phyloP scores from a whole-genome alignment of 2,329 filamentous ascomycete genomes.

The Amauroascus verrucosus region DNA sequence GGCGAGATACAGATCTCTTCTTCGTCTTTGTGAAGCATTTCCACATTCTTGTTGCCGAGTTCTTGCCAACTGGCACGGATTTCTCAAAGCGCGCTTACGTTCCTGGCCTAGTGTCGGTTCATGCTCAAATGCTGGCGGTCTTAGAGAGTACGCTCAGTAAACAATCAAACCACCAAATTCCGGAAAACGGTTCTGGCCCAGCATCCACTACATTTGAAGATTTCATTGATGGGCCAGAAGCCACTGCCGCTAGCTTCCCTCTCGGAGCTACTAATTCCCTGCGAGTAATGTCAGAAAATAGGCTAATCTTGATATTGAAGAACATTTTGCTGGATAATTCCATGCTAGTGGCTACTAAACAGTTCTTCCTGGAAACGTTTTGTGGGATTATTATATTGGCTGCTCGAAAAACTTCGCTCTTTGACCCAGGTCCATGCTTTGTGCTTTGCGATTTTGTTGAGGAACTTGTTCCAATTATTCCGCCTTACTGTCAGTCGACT shows the following conservation, averaged over 20 bases:
- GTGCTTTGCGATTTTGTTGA: slow-evolving; percentile 86
- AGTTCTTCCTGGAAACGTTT: slow-evolving; percentile 68
- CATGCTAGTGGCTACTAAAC: slow-evolving; percentile 44
- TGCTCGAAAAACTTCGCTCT: slow-evolving; percentile 65
- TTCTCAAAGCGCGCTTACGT: slow-evolving; percentile 52
- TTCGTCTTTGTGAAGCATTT: slow-evolving; percentile 88
- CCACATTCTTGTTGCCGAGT: slow-evolving; percentile 66
- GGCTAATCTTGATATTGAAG: slow-evolving; percentile 68
- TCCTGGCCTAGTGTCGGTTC: slow-evolving; percentile 69
- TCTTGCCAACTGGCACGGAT: slow-evolving; percentile 48
- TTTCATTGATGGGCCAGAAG: slow-evolving; percentile 55
- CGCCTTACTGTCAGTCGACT: slow-evolving; percentile 47
- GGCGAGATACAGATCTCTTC: slow-evolving; percentile 77
- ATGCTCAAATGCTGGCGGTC: slow-evolving; percentile 68
- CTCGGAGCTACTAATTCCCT: slow-evolving; percentile 59
- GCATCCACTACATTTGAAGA: slow-evolving; percentile 56
- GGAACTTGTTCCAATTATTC: slow-evolving; percentile 60
- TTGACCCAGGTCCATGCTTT: slow-evolving; percentile 74
- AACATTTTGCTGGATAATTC: slow-evolving; percentile 62
- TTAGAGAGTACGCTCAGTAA: slow-evolving; percentile 77
- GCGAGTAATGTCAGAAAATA: slow-evolving; percentile 78
- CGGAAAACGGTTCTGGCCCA: slow-evolving; percentile 37
- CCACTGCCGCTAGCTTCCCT: slow-evolving; percentile 52
- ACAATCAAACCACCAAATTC: slow-evolving; percentile 44
- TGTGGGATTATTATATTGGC: slow-evolving; percentile 61